Evolutionary conservation across 1,139 yeast genomes (phyloP), one percentile per base, ranked within the genome.

Genomic region (Blastobotrys petasosporus): DNA sequence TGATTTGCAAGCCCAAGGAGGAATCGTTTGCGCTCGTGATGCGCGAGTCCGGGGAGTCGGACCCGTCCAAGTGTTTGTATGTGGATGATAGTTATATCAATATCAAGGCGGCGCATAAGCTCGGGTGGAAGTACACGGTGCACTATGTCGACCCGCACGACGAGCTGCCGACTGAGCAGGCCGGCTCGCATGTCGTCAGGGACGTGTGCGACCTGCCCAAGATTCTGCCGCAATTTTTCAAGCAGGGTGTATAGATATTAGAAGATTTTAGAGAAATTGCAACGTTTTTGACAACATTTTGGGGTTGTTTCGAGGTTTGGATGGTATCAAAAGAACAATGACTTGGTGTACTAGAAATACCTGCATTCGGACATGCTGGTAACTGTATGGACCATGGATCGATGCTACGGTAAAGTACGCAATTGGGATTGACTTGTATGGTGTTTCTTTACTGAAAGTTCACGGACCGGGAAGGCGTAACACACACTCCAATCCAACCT

Each of bases 1-100:
- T 92, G 48, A 66, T 82, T 30, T 90, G 97, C 68, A 92, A 92
- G 68, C 98, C 98, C 12, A 85, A 85, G 80, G 69, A 71, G 12
- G 71, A 65, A 54, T 68, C 80, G 60, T 75, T 80, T 54, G 72
- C 72, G 32, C 70, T 66, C 47, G 86, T 87, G 15, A 71, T 85
- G 65, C 52, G 61, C 10, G 75, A 79, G 48, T 82, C 95, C 33
- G 84, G 85, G 28, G 73, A 80, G 28, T 49, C 59, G 2, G 74
- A 73, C 52, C 73, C 69, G 45, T 56, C 51, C 47, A 47, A 76
- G 74, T 61, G 76, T 31, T 77, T 79, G 60, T 90, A 85, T 61
- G 78, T 92, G 13, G 98, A 92, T 64, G 62, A 59, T 37, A 56
- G 60, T 37, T 61, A 60, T 54, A 47, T 61, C 35, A 62, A 62